These are phyloP conservation scores for Diddensiella caesifluorescens DNA, from an alignment of 805 yeast species.

Conservation along the genomic window DNA sequence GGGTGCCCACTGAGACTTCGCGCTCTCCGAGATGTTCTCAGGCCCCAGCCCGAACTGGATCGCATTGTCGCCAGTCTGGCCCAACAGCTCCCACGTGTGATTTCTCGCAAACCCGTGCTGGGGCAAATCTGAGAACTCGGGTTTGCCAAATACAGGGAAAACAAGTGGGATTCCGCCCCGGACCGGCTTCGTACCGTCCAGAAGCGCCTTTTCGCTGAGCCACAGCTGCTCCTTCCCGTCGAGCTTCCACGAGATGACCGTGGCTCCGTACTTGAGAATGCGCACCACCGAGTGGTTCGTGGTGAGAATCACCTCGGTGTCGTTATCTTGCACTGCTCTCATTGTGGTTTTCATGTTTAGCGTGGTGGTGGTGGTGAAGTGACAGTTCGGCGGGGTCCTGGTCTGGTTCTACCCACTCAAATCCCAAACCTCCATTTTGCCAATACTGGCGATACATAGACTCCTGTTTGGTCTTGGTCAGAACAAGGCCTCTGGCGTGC, in stretches of 20 bases:
- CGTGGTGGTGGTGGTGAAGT: neutral
- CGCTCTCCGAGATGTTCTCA: constrained; percentile 63
- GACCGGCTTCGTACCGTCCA: constrained; percentile 91
- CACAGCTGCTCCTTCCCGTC: constrained; percentile 76
- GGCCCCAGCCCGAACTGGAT: constrained; percentile 91
- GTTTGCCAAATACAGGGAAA: constrained; percentile 80
- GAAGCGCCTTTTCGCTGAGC: constrained; percentile 54
- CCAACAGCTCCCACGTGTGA: constrained; percentile 89
- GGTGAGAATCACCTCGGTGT: constrained; percentile 59
- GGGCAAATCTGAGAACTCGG: constrained; percentile 51
- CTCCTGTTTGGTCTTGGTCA: constrained; percentile 50
- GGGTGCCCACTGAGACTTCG: constrained; percentile 54
- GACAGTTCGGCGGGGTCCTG: constrained; percentile 69
- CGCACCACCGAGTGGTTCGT: constrained; percentile 38
- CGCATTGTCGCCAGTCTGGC: constrained; percentile 65
- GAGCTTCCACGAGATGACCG: constrained; percentile 74
- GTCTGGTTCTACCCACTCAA: constrained; percentile 86
- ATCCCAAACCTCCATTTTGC: constrained; percentile 80
- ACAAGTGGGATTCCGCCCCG: constrained; percentile 97
- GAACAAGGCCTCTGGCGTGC: constrained; percentile 14
- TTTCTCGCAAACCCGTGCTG: constrained; percentile 97
- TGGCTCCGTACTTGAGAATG: constrained; percentile 83
- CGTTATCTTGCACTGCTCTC: constrained; percentile 55
- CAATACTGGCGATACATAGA: constrained; percentile 70
- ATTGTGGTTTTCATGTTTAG: neutral